Percentiles rank a stretch among this genome's conserved stretches.
Conservation (phyloP, 1,139 yeast genomes). For the Diutina scorzettiae region DNA sequence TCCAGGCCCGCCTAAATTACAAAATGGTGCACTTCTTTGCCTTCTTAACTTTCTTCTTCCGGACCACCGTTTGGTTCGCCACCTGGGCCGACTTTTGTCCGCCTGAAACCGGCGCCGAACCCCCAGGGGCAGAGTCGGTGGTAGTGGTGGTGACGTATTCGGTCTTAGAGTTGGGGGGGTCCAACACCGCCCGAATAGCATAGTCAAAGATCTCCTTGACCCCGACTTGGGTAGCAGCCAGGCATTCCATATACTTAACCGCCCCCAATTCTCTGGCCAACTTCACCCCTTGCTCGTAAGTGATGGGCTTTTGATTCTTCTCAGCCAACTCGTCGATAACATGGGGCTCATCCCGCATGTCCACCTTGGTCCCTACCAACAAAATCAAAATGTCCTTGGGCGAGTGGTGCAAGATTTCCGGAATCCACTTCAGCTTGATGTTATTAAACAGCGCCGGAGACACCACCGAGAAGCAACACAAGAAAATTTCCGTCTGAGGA, state of each 20-base stretch:
- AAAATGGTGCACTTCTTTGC: conserved; percentile 39
- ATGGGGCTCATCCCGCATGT: conserved; percentile 72
- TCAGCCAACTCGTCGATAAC: conserved; percentile 61
- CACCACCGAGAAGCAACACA: conserved; percentile 78
- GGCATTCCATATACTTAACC: conserved; percentile 72
- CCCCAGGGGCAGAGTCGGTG: not conserved
- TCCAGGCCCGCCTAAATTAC: conserved; percentile 12
- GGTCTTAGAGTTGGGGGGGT: conserved; percentile 30
- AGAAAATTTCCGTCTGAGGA: conserved; percentile 85
- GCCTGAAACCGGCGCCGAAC: not conserved
- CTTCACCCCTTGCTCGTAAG: conserved; percentile 49
- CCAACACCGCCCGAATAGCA: conserved; percentile 62
- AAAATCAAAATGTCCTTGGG: conserved; percentile 64
- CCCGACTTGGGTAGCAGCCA: conserved; percentile 87
- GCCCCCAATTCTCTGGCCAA: conserved; percentile 68
- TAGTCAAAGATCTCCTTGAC: conserved; percentile 73
- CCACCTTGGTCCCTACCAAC: conserved; percentile 78
- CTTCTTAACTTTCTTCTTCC: conserved; percentile 26
- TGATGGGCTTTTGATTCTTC: conserved; percentile 49
- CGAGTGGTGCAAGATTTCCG: conserved; percentile 80
- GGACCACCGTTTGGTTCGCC: not conserved
- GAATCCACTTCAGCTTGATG: conserved; percentile 69
- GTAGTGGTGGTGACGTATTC: conserved; percentile 7
- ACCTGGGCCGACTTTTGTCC: not conserved
- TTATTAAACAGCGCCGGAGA: conserved; percentile 75